A percentile compares a stretch with the other conserved stretches of the same genome.
Conservation (phyloP, 306 rosid genomes). For the Comarum palustre region DNA sequence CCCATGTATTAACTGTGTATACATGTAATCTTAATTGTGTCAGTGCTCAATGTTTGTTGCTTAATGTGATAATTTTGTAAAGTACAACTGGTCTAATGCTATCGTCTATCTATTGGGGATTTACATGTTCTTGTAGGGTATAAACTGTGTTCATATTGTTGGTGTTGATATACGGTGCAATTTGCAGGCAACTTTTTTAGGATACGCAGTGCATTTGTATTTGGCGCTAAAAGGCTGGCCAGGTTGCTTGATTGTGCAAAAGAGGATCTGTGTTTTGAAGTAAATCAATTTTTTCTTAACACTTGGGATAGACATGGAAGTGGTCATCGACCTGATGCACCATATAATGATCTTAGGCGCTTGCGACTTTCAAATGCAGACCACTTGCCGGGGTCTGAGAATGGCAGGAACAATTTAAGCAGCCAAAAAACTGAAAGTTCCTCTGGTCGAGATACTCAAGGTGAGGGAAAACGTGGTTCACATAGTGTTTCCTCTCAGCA, state of each 20-base stretch:
- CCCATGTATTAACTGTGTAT: background rate
- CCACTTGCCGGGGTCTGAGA: conserved; percentile 49
- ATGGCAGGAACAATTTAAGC: conserved; percentile 39
- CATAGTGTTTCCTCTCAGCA: conserved; percentile 47
- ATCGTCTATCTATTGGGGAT: background rate
- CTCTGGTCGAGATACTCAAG: conserved; percentile 45
- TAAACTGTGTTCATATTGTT: background rate
- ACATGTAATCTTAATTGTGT: background rate
- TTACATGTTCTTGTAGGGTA: background rate
- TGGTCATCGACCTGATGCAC: conserved; percentile 96
- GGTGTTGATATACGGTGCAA: conserved; percentile 22
- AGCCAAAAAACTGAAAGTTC: conserved; percentile 41
- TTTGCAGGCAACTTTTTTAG: conserved; percentile 92
- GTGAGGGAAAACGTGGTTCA: conserved; percentile 39
- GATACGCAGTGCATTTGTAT: conserved; percentile 97
- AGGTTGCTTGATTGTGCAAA: conserved; percentile 84
- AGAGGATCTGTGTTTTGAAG: conserved; percentile 66
- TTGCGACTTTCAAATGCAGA: conserved; percentile 52
- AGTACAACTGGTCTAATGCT: background rate
- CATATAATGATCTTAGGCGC: conserved; percentile 49
- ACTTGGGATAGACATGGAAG: conserved; percentile 99
- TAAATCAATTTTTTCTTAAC: conserved; percentile 86
- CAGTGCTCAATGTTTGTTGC: background rate
- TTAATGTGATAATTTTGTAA: background rate
- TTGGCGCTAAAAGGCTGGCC: conserved; percentile 87